Percentiles rank a stretch among this genome's conserved stretches.
phyloP scores from a whole-genome alignment of 1,139 yeast genomes.

The Sugiyamaella castrensis region DNA sequence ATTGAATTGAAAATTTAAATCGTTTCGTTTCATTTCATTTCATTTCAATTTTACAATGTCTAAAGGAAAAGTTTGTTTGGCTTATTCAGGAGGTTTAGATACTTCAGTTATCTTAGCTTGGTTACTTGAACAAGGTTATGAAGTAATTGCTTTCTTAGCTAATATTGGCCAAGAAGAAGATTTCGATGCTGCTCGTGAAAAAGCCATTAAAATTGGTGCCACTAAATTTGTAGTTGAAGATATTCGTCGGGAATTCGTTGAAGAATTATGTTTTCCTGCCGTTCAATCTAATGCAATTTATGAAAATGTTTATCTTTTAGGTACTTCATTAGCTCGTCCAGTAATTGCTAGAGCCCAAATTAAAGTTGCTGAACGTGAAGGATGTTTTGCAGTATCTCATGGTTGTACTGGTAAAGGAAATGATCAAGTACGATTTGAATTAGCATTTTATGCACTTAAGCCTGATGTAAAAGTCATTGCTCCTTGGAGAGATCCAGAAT shows the following conservation, averaged over 20 bases:
- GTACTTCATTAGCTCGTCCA: conserved; percentile 97
- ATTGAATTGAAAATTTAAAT: too few species aligned
- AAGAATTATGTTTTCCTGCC: conserved; percentile 91
- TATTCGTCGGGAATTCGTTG: conserved; percentile 92
- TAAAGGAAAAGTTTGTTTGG: conserved; percentile 97
- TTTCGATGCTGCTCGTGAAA: conserved; percentile 93
- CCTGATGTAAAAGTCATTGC: conserved; percentile 97
- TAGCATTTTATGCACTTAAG: conserved; percentile 93
- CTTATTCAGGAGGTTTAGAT: conserved; percentile 98
- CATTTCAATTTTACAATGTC: conserved; percentile 6
- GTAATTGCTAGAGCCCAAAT: conserved; percentile 98
- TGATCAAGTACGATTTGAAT: conserved; percentile 97
- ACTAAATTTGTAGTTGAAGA: conserved; percentile 91
- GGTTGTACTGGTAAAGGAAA: conserved; percentile 99
- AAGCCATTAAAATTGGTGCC: conserved; percentile 96
- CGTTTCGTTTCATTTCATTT: neutral
- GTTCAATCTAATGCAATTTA: conserved; percentile 95
- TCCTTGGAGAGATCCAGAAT: conserved; percentile 97
- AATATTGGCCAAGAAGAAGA: conserved; percentile 99
- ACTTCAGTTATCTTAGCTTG: conserved; percentile 97
- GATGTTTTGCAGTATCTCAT: conserved; percentile 97
- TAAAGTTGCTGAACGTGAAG: conserved; percentile 92
- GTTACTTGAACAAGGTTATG: conserved; percentile 97
- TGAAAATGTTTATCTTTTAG: conserved; percentile 92
- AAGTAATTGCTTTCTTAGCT: conserved; percentile 96